Base-by-base conservation (phyloP, 371 early-diverging fungal genomes). In the Circinella minor region DNA sequence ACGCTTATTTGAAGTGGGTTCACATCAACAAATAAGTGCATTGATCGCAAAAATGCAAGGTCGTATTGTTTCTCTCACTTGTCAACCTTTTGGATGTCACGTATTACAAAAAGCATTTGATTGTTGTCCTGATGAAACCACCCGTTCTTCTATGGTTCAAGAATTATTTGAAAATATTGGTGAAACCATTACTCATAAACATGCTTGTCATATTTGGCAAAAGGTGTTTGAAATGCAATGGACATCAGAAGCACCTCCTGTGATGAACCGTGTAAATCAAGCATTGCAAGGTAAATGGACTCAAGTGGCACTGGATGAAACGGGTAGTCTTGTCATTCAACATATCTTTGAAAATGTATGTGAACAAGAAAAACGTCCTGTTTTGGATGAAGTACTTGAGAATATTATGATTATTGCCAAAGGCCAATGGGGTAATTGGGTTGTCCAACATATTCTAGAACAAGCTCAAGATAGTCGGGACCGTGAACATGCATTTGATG, bases 401-500 rank as follows among this genome's bases (percentile, higher is more conserved):
- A 79, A 87, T 34, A 83, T 88, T 14, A 81, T 84, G 4, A 81
- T 83, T 27, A 88, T 92, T 66, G 86, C 92, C 20, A 86, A 84
- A 71, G 90, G 92, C 13, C 92, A 92, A 66, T 92, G 92, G 92
- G 92, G 92, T 9, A 92, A 92, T 75, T 92, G 92, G 92, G 92
- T 92, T 9, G 87, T 91, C 51, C 92, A 92, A 63, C 92, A 92
- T 72, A 79, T 92, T 14, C 79, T 92, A 13, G 91, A 91, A 69
- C 88, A 92, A 61, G 91, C 92, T 14, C 76, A 86, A 27, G 79
- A 82, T 0, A 76, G 68, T 4, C 77, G 80, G 48, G 87, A 89
- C 62, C 79, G 88, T 1, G 80, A 83, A 20, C 66, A 63, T 0
- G 84, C 80, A 38, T 85, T 86, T 63, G 70, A 86, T 78, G 79